Base-by-base conservation (phyloP, 371 early-diverging fungal species). In the Mortierella sp. region DNA sequence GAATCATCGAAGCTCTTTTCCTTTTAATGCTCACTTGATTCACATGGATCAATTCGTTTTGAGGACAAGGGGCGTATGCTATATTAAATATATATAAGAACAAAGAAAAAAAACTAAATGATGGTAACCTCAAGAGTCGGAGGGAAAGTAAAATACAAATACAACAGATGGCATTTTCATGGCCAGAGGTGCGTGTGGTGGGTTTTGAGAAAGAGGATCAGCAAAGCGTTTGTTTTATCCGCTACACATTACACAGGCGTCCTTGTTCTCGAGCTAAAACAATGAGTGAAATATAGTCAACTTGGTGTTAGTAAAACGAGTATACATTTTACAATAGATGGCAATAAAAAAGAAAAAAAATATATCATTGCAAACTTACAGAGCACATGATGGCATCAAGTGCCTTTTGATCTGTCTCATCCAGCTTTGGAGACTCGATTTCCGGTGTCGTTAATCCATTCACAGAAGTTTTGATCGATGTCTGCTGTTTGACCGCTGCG, bases 181-280 rank as follows among this genome's bases (percentile, higher is more conserved):
- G 40, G 40, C 35, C 34, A 12, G 23, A 40, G 23, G 22, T n/a
- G n/a, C n/a, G n/a, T n/a, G n/a, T n/a, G n/a, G n/a, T n/a, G n/a
- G n/a, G n/a, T n/a, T n/a, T n/a, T n/a, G 22, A 1, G 47, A 26
- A n/a, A 15, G 53, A 45, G 8, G 17, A 17, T 7, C 8, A 63
- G 13, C 1, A 34, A 32, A 28, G 53, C 26, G 26, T 58, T 66
- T 53, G 26, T 58, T 66, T 86, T 84, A 90, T 32, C 91, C 91
- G 17, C 85, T 85, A 85, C 94, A 94, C 90, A 90, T 91, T 72
- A 91, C 73, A 72, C 95, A 94, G 0, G 91, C 94, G 45, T 94
- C 95, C 68, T 83, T 80, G 86, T 94, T 94, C 32, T 93, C 93
- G 28, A 93, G 66, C 68, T 77, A 68, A 40, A 26, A 42, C 0